Base-by-base conservation (phyloP, 441 rosid species). In the Jatropha multifida region DNA sequence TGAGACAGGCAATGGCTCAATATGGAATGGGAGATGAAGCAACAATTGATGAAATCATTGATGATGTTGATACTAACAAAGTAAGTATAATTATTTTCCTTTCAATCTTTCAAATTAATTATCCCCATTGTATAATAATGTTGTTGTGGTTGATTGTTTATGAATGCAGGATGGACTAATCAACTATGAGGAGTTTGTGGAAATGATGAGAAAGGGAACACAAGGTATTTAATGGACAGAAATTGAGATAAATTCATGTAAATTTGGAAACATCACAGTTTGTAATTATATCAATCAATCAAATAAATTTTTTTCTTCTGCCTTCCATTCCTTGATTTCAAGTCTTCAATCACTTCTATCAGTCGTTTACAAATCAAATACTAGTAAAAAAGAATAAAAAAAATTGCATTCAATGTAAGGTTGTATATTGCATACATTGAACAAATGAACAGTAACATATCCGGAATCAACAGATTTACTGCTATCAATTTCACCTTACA, bases 21-120 rank as follows among this genome's bases (percentile, higher is more conserved):
- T 79, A 88, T 66, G 96, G 97, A 38, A 85, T 90, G 91, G 97
- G 94, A 9, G 97, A 91, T 69, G 97, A 91, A 44, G 90, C 87
- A 0, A 90, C 89, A 38, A 86, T 93, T 71, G 85, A 91, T 71
- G 93, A 91, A 83, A 77, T 91, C 77, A 64, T 93, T 32, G 83
- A 58, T 20, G 98, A 94, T 78, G 95, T 94, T 38, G 98, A 94
- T 46, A 55, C 81, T 1, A 89, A 94, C 82, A 82, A 86, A 52
- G 89, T 84, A 78, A 84, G 66, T 32, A 41, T 81, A 78, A 84
- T 62, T 32, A 23, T 17, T 13, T 41, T 55, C 55, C 12, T 58
- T 20, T 8, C 10, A 20, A 58, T 58, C 12, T 6, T 5, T 58
- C 15, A 51, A 51, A n/a, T 20, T 58, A 1, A 4, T 20, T 20